Base-by-base conservation (phyloP, 768 basidiomycete species). In the Lactifluus volemus region DNA sequence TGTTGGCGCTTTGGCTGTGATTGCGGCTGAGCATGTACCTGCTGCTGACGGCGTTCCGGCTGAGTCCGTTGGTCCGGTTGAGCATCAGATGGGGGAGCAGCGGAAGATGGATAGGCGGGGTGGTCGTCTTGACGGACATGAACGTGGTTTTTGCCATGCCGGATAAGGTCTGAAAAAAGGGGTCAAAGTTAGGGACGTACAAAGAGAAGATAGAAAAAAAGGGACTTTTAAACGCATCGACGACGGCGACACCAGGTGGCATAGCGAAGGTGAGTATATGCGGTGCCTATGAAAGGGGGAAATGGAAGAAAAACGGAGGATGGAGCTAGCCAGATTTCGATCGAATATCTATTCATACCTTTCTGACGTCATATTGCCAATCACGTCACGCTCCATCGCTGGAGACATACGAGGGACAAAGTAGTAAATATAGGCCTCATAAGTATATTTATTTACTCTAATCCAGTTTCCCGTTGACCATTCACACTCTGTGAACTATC, bases 141-240 rank as follows among this genome's bases (percentile, higher is more conserved):
- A 39, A 71, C 65, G 64, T 75, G 74, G 58, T 73, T 75, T 71
- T 80, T 81, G 67, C 81, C 81, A 71, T 82, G 81, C 38, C 80
- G 75, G 51, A 81, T 78, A 63, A 81, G 76, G 70, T 80, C 80
- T 81, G 65, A 21, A 64, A 63, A n/a, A 36, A 21, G 52, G 17
- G 65, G 53, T 32, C 21, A 39, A 60, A 19, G 7, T 30, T 3
- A 30, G 25, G 36, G 38, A 25, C 3, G 38, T n/a, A 45, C 4
- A 17, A 38, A 36, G 2, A 19, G 1, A 6, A 17, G 25, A 34
- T 32, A n/a, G 19, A 32, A 41, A 7, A 15, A 21, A 32, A 48
- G 39, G 45, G 19, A 66, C 65, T 66, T 55, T 66, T 66, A 29
- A 66, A 66, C 25, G 59, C 63, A 47, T 57, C 64, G 30, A 61